Conservation (phyloP, 306 rosid species). For the Pyrus communis region DNA sequence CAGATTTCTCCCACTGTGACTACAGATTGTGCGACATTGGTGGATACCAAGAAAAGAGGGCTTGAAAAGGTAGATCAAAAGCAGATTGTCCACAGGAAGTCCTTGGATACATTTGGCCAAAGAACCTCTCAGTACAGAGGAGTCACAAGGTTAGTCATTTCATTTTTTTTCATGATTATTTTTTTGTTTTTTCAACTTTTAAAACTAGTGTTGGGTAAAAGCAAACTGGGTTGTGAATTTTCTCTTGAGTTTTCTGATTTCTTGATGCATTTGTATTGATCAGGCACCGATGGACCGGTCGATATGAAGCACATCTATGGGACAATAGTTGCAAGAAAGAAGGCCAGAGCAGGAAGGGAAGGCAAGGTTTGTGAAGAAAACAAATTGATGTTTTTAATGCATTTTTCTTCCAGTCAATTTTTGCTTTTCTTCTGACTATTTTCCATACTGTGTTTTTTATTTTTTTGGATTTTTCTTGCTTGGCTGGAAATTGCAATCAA, state of each 20-base stretch:
- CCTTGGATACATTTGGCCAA: slow-evolving; percentile 85
- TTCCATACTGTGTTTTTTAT: neutral
- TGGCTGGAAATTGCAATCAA: slow-evolving; percentile 30
- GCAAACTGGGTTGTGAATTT: neutral
- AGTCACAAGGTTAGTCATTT: slow-evolving; percentile 61
- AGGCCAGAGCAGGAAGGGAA: slow-evolving; percentile 95
- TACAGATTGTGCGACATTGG: slow-evolving; percentile 37
- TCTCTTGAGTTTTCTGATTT: neutral
- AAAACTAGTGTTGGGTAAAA: neutral
- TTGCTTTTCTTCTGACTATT: slow-evolving; percentile 4
- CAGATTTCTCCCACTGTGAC: slow-evolving; percentile 36
- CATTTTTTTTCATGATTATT: neutral
- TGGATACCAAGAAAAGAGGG: slow-evolving; percentile 76
- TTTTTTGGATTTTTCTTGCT: slow-evolving; percentile 1
- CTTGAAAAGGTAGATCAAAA: slow-evolving; percentile 55
- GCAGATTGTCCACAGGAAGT: slow-evolving; percentile 76
- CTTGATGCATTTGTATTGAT: slow-evolving; percentile 17
- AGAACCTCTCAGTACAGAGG: slow-evolving; percentile 91
- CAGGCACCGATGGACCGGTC: slow-evolving; percentile 96
- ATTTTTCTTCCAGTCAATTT: slow-evolving; percentile 4
- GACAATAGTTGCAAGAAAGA: slow-evolving; percentile 92
- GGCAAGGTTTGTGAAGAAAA: slow-evolving; percentile 58
- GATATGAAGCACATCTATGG: slow-evolving; percentile 97
- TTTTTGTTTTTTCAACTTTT: no score
- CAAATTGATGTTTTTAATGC: slow-evolving; percentile 2